phyloP scores from a whole-genome alignment of 2,329 filamentous ascomycete species.

The Sporothrix protearum region DNA sequence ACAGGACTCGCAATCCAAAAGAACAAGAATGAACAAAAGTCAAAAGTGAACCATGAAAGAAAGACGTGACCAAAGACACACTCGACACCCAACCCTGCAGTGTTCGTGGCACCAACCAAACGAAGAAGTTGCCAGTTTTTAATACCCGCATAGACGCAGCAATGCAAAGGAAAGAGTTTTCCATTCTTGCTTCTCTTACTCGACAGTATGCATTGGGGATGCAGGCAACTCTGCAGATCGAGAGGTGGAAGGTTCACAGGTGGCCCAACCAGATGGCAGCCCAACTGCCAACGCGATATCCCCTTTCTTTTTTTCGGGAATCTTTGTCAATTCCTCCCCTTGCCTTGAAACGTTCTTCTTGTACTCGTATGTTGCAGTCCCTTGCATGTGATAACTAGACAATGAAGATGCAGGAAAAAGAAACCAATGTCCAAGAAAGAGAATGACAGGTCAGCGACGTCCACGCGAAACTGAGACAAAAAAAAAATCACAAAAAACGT shows the following conservation, averaged over 20 bases:
- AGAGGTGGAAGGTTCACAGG: not conserved
- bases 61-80: not conserved
- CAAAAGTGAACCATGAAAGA: no score
- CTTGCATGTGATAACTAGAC: slow-evolving; percentile 5
- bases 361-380: not conserved
- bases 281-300: not conserved
- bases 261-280: slow-evolving; percentile 6
- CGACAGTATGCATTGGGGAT: not conserved
- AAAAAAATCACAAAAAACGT: not conserved
- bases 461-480: not conserved
- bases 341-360: not conserved
- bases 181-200: not conserved
- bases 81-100: not conserved
- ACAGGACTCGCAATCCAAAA: no score
- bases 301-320: not conserved
- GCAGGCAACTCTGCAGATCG: not conserved
- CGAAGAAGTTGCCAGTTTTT: slow-evolving; percentile 1
- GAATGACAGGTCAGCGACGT: not conserved
- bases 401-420: not conserved
- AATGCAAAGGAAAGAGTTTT: not conserved
- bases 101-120: slow-evolving; percentile 19
- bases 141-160: not conserved
- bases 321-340: not conserved
- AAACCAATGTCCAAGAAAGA: not conserved
- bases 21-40: no score